Percentiles rank a stretch among this genome's conserved stretches.
Conservation (phyloP, 73 alveolate species). For the Blepharisma stoltei region DNA sequence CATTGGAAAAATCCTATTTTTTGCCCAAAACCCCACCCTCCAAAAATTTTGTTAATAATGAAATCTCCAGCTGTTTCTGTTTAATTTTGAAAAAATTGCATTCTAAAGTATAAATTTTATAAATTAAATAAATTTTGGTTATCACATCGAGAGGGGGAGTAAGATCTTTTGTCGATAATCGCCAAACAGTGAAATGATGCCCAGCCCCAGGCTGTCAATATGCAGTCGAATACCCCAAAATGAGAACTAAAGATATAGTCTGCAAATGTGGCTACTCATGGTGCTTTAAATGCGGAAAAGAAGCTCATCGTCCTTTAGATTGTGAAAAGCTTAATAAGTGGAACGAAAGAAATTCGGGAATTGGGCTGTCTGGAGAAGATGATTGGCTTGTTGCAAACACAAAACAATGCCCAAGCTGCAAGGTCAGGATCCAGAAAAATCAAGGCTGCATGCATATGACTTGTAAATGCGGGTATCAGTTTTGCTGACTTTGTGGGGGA, state of each 20-base stretch:
- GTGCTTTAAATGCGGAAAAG: conserved; percentile 65
- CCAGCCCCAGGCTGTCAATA: conserved; percentile 80
- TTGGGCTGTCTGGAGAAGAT: conserved; percentile 44
- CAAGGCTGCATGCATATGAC: conserved; percentile 89
- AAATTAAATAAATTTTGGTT: conserved; percentile 43
- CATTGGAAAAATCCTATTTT: no score
- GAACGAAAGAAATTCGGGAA: conserved; percentile 49
- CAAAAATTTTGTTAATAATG: conserved; percentile 34
- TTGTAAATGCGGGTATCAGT: conserved; percentile 61
- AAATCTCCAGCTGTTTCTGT: no score
- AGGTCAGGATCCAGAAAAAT: conserved; percentile 59
- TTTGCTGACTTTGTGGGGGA: conserved; percentile 72
- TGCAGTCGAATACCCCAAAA: conserved; percentile 64
- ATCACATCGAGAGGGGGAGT: no score
- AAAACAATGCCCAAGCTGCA: conserved; percentile 69
- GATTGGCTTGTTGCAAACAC: conserved; percentile 56
- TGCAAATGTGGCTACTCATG: conserved; percentile 59
- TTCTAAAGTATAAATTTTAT: no score
- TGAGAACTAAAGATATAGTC: conserved; percentile 64
- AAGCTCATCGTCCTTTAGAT: conserved; percentile 64
- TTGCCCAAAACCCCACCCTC: no score
- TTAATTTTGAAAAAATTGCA: conserved; percentile 16
- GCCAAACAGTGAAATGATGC: conserved; percentile 69
- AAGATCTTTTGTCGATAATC: conserved; percentile 69
- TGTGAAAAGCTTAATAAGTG: conserved; percentile 57